Evolutionary conservation across 495 filamentous ascomycete species (phyloP).

Genomic region (Hypoxylon lenormandii): DNA sequence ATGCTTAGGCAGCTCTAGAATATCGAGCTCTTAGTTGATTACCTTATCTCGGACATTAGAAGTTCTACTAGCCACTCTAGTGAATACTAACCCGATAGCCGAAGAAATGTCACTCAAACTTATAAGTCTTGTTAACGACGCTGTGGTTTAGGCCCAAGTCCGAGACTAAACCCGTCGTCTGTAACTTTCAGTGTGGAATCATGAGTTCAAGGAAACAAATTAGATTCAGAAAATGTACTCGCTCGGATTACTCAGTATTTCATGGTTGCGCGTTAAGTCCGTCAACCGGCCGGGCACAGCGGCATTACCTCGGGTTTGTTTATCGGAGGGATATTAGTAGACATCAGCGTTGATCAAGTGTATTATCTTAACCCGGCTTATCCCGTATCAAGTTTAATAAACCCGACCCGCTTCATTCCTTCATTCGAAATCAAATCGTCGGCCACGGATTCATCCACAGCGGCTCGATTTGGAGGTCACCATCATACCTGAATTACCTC

Average conservation of each 20-base stretch:
- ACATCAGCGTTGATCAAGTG: not conserved
- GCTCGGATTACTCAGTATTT: constrained; percentile 2
- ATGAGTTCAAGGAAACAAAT: constrained; percentile 1
- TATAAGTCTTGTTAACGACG: not conserved
- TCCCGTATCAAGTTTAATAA: constrained; percentile 16
- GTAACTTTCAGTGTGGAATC: not conserved
- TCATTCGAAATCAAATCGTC: constrained; percentile 4
- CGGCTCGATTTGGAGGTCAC: not conserved
- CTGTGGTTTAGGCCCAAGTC: not conserved
- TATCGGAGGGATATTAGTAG: not conserved
- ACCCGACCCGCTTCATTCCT: constrained; percentile 9
- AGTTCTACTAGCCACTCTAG: not conserved
- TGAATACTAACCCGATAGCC: constrained; percentile 27
- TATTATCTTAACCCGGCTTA: constrained; percentile 34
- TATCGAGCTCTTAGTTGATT: not conserved
- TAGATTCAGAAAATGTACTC: not conserved
- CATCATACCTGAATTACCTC: not conserved
- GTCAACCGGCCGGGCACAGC: constrained; percentile 3
- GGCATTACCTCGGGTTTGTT: constrained; percentile 30
- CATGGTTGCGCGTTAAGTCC: constrained; percentile 12
- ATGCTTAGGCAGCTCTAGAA: constrained; percentile 8
- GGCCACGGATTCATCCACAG: constrained; percentile 26
- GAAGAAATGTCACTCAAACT: not conserved
- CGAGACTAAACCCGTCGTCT: not conserved
- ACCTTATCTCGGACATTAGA: not conserved